phyloP scores from a whole-genome alignment of 2,329 filamentous ascomycete species.

The Colletotrichum eremochloae region DNA sequence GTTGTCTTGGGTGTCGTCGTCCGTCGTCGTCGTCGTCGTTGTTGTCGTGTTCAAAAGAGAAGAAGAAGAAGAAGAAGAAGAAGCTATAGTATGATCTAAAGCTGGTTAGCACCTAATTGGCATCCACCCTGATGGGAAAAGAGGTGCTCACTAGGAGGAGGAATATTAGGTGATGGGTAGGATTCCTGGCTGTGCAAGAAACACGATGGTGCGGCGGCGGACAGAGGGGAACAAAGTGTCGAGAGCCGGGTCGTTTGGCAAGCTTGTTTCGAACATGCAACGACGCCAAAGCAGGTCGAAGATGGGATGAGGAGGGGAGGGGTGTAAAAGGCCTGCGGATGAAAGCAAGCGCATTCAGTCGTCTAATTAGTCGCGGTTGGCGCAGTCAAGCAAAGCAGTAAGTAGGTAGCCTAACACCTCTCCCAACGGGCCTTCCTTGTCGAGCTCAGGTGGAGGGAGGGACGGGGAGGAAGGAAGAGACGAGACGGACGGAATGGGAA shows the following conservation, averaged over 20 bases:
- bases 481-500: background rate
- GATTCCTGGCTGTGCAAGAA: background rate
- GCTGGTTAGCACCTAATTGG: background rate
- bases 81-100: background rate
- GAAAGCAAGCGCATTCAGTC: background rate
- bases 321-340: too few species aligned
- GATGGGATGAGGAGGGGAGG: background rate
- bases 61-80: too few species aligned
- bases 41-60: background rate
- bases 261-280: slow-evolving; percentile 9
- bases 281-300: background rate
- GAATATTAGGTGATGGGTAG: background rate
- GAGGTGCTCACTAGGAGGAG: background rate
- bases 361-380: background rate
- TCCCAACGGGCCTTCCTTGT: background rate
- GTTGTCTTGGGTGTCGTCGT: background rate
- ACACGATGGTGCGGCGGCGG: background rate
- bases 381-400: slow-evolving; percentile 1
- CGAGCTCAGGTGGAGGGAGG: background rate
- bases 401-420: background rate
- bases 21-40: background rate
- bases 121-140: background rate
- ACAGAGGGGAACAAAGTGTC: slow-evolving; percentile 2
- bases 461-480: background rate
- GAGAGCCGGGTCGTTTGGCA: slow-evolving; percentile 3